Percentiles rank a stretch among this genome's conserved stretches.
These are phyloP conservation scores for Russula brevipes DNA, from an alignment of 768 basidiomycete species.

Conservation along the genomic window DNA sequence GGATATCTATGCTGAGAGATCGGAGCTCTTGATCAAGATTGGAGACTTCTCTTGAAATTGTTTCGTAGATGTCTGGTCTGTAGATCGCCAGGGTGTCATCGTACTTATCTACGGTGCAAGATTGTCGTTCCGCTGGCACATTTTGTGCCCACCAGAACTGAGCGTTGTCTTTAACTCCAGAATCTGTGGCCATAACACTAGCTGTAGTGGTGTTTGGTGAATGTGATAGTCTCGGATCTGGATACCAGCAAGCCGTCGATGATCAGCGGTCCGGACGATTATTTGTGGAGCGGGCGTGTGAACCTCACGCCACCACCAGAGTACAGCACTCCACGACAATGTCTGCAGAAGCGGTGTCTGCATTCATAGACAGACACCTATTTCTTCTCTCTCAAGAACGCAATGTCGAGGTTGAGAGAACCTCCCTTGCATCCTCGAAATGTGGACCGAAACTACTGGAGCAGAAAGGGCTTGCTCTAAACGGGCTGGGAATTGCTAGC, in stretches of 20 bases:
- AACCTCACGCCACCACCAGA: too few relatives aligned
- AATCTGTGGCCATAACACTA: background rate
- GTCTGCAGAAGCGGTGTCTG: slow-evolving; percentile 35
- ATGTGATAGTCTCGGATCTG: background rate
- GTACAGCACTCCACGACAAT: background rate
- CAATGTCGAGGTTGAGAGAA: slow-evolving; percentile 78
- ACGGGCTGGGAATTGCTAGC: slow-evolving; percentile 61
- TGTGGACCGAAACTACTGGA: slow-evolving; percentile 84
- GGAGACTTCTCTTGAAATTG: slow-evolving; percentile 44
- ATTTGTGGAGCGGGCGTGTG: too few relatives aligned
- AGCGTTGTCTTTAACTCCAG: background rate
- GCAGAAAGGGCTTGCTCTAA: slow-evolving; percentile 76
- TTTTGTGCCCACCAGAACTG: slow-evolving; percentile 21
- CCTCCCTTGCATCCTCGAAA: slow-evolving; percentile 71
- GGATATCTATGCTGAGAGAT: slow-evolving; percentile 64
- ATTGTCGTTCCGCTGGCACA: background rate
- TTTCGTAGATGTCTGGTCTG: slow-evolving; percentile 22
- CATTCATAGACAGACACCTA: slow-evolving; percentile 66
- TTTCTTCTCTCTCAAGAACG: slow-evolving; percentile 66
- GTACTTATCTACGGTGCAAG: slow-evolving; percentile 18
- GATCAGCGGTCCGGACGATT: too few relatives aligned
- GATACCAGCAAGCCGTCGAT: too few relatives aligned
- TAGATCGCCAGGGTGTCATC: slow-evolving; percentile 17
- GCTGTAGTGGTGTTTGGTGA: background rate
- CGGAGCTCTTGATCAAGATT: slow-evolving; percentile 52